Conservation (phyloP, 225 moss, liverwort and hornwort genomes). For the Pseudoscleropodium purum region DNA sequence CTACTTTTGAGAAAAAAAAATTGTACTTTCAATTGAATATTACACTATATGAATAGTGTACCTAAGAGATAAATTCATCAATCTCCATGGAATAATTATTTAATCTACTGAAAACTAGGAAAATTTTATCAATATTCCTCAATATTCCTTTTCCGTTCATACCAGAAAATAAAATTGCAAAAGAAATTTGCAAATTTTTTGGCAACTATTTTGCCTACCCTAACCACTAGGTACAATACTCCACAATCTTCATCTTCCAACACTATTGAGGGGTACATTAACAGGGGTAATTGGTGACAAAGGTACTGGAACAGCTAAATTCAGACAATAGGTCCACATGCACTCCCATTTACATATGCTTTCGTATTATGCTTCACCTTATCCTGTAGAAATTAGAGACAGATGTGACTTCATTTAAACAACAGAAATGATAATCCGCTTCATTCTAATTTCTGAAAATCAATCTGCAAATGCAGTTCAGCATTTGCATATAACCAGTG, state of each 20-base stretch:
- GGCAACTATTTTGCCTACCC: background rate
- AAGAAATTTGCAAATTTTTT: background rate
- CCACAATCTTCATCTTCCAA: background rate
- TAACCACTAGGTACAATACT: background rate
- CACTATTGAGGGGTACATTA: background rate
- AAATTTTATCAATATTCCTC: background rate
- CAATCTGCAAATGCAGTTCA: background rate
- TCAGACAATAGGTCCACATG: background rate
- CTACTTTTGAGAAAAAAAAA: background rate
- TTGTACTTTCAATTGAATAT: background rate
- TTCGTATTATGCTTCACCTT: background rate
- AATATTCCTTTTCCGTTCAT: background rate
- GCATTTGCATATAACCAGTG: background rate
- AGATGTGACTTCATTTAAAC: background rate
- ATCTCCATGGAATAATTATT: background rate
- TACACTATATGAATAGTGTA: background rate
- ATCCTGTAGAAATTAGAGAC: background rate
- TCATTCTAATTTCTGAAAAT: background rate
- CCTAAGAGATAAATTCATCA: accelerated
- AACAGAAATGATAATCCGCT: background rate
- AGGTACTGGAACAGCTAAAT: background rate
- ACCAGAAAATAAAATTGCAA: background rate
- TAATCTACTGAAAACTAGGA: background rate
- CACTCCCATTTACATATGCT: background rate
- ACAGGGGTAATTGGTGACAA: background rate